phyloP scores from a whole-genome alignment of 1,284 basidiomycete genomes.

The Boletus nobilissimus region DNA sequence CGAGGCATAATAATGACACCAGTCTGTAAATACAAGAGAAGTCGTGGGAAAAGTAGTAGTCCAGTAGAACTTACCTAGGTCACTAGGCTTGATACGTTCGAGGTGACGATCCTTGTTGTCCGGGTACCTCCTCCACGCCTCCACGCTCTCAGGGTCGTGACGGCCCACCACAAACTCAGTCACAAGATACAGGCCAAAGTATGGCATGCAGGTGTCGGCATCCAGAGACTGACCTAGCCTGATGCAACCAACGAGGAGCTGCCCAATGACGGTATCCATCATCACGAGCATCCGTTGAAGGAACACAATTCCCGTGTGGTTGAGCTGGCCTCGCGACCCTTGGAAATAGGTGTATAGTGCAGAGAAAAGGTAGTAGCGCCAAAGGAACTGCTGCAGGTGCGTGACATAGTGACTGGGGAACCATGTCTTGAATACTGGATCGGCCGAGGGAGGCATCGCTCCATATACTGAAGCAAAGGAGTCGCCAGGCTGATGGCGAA shows the following conservation, averaged over 20 bases:
- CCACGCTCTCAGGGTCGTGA: neutral
- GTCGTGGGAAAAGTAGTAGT: no score
- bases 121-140: neutral
- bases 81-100: neutral
- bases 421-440: neutral
- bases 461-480: neutral
- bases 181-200: neutral
- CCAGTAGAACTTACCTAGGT: no score
- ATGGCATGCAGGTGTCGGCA: neutral
- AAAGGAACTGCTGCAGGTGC: neutral
- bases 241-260: neutral
- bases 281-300: neutral
- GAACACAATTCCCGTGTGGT: neutral
- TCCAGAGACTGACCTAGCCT: neutral
- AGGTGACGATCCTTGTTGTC: neutral
- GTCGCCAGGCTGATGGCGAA: neutral
- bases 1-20: no score
- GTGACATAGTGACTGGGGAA: neutral
- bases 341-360: neutral
- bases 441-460: neutral
- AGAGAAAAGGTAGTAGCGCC: neutral
- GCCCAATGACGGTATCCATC: neutral
- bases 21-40: no score
- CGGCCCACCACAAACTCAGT: neutral
- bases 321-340: neutral